Percentiles rank a stretch among this genome's conserved stretches.
Conservation (phyloP, 2,329 filamentous ascomycete species). For the Phyllachora maydis region DNA sequence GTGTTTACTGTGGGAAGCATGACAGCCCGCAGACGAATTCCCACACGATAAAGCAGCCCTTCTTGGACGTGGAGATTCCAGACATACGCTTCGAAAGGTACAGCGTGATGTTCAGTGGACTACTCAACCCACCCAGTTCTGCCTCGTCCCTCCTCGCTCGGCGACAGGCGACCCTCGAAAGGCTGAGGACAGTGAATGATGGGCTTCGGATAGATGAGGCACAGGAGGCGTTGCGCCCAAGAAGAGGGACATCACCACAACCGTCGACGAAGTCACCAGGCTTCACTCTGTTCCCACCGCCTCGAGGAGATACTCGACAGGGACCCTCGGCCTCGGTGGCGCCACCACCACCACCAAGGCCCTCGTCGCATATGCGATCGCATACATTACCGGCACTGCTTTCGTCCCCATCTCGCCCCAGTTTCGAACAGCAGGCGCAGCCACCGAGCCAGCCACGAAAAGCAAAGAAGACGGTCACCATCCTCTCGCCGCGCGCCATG, state of each 20-base stretch:
- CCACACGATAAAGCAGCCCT: too few species aligned
- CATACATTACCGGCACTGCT: conserved; percentile 31
- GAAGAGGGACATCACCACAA: conserved; percentile 28
- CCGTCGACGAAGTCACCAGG: conserved; percentile 18
- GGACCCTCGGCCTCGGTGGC: too few species aligned
- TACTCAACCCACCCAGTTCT: conserved; percentile 30
- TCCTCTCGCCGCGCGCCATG: conserved; percentile 9
- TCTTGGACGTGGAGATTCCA: conserved; percentile 65
- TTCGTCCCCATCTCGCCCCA: conserved; percentile 18
- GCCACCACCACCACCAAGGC: conserved; percentile 8
- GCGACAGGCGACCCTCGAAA: conserved; percentile 36
- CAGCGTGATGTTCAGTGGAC: conserved; percentile 75
- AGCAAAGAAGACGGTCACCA: conserved; percentile 7
- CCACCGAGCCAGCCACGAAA: conserved; percentile 2
- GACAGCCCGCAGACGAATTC: too few species aligned
- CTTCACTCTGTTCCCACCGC: conserved; percentile 22
- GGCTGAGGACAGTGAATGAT: conserved; percentile 31
- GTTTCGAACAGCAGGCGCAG: conserved; percentile 10
- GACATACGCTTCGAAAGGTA: conserved; percentile 68
- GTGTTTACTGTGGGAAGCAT: too few species aligned
- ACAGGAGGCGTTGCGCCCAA: conserved; percentile 9
- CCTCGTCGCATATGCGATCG: conserved; percentile 22
- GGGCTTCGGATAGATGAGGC: conserved; percentile 17
- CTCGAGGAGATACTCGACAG: too few species aligned
- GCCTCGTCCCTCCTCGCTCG: conserved; percentile 26